Base-by-base conservation (phyloP, 1,284 basidiomycete species). In the Ceratobasidium papillatum region DNA sequence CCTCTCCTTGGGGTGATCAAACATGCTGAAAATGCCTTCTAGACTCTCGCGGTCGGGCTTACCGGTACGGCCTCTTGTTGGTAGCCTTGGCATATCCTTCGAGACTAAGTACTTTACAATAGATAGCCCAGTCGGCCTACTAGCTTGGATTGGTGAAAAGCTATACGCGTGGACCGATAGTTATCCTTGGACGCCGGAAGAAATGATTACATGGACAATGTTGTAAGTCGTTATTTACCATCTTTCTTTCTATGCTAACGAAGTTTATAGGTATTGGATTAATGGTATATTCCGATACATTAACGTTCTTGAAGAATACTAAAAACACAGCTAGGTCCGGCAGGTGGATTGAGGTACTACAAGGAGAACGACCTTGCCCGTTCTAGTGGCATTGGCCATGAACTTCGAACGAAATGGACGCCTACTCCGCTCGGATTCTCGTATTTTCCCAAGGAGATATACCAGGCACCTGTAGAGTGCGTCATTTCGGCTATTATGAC, bases 111-210 rank as follows among this genome's bases (percentile, higher is more conserved):
- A 19, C 14, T 30, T 47, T 38, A 9, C 19, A 61, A 12, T 38
- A 76, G 76, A 76, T 64, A 77, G 76, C 59, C 77, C 76, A n/a
- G 71, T 69, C 0, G 77, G 75, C 11, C 56, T 78, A 9, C 51
- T 78, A 14, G 77, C 77, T 34, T 78, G 77, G 77, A 74, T 78
- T 30, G 71, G 75, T 9, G 77, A 78, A 65, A 78, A 78, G 54
- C 62, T 75, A 12, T 58, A 77, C 32, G 38, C 58, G 2, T 77
- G 77, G 77, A 74, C 76, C 27, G 77, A 77, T 54, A 51, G 61
- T 22, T 78, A 78, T 54, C 69, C 75, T 7, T 78, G 77, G 77
- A 74, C 76, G 30, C 62, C 74, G 8, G 77, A 78, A 38, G 77
- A 78, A 58, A 59, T 75, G 30, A 61, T 78, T 47, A 76, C 75